Percentiles rank a stretch among this genome's conserved stretches.
These are phyloP conservation scores for Panicum hallii DNA, from an alignment of 202 grass and related monocot genomes.

Conservation along the genomic window DNA sequence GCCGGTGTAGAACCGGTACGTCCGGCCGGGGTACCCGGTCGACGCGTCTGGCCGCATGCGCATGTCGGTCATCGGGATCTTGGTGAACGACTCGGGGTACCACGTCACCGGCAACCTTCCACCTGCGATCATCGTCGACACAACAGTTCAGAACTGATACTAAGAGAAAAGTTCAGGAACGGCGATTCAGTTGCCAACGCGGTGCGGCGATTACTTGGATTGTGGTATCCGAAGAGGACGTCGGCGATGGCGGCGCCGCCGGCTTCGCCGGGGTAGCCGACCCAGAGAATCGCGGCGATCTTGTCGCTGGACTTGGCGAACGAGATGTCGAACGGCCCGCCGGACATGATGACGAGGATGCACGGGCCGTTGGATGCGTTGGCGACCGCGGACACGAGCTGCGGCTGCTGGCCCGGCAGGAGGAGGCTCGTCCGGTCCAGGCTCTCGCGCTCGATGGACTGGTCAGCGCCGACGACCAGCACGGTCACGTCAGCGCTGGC, in stretches of 20 bases:
- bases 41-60: conserved; percentile 75
- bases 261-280: conserved; percentile 87
- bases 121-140: conserved; percentile 39
- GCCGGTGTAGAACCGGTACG: conserved; percentile 94
- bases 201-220: conserved; percentile 59
- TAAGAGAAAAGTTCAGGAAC: neutral
- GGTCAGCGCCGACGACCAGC: conserved; percentile 76
- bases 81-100: conserved; percentile 75
- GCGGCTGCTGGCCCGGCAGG: conserved; percentile 70
- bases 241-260: conserved; percentile 84
- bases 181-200: neutral
- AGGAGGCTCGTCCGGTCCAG: conserved; percentile 75
- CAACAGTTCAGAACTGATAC: neutral
- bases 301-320: conserved; percentile 63
- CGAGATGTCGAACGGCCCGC: conserved; percentile 77
- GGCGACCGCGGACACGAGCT: conserved; percentile 70
- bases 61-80: conserved; percentile 83
- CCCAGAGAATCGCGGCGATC: conserved; percentile 84
- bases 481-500: conserved; percentile 83
- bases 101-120: conserved; percentile 93
- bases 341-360: conserved; percentile 97
- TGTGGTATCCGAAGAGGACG: conserved; percentile 76
- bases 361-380: conserved; percentile 68
- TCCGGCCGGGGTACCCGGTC: conserved; percentile 77
- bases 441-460: conserved; percentile 77